phyloP scores from a whole-genome alignment of 306 rosid species.

The Adenanthera pavonina region DNA sequence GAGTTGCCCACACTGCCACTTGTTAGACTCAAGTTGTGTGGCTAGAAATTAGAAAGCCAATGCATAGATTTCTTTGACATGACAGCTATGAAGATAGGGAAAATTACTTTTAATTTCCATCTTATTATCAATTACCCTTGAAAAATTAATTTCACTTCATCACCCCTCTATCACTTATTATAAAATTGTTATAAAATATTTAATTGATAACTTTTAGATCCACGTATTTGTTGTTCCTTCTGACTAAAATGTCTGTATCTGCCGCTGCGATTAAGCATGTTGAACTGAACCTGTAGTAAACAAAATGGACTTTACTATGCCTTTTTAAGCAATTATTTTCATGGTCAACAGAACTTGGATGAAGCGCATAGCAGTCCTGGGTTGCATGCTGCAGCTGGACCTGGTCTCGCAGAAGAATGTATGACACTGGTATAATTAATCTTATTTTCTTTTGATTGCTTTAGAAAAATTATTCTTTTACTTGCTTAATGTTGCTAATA shows the following conservation, averaged over 20 bases:
- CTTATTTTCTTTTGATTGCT: slow-evolving; percentile 30
- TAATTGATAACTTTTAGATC: background rate
- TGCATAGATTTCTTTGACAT: background rate
- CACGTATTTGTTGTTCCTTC: background rate
- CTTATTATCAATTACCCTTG: background rate
- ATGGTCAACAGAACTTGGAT: slow-evolving; percentile 76
- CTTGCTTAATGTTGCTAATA: slow-evolving; percentile 2
- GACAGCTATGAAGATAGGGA: background rate
- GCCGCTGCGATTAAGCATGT: background rate
- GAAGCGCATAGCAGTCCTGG: slow-evolving; percentile 98
- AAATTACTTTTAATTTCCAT: background rate
- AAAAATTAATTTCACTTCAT: background rate
- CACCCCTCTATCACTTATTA: background rate
- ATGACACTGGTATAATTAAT: slow-evolving; percentile 68
- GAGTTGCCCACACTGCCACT: background rate
- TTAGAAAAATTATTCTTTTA: slow-evolving; percentile 11
- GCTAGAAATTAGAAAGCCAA: background rate
- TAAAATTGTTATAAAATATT: background rate
- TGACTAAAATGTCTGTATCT: background rate
- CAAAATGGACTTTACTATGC: slow-evolving; percentile 22
- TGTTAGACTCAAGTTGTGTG: background rate
- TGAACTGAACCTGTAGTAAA: slow-evolving; percentile 27
- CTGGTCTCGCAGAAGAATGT: slow-evolving; percentile 97
- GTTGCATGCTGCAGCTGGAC: slow-evolving; percentile 97
- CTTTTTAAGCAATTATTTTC: slow-evolving; percentile 38